Base-by-base conservation (phyloP, 805 yeast species). In the Candida orba region DNA sequence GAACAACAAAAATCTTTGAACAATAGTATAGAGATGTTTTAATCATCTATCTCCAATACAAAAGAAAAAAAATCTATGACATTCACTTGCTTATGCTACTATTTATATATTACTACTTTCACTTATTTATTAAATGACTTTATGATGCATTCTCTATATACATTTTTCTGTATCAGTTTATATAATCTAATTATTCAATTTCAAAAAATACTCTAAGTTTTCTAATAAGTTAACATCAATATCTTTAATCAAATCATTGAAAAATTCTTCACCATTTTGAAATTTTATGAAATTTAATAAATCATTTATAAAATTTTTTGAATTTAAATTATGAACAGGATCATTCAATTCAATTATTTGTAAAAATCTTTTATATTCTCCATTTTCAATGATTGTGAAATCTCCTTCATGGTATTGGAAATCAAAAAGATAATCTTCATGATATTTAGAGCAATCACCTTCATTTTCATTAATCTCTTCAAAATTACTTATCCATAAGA, bases 401-500 rank as follows among this genome's bases (percentile, higher is more conserved):
- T 58, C 57, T n/a, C 40, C 27, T 18, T 52, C 53, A 40, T 46
- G 44, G 38, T 54, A 58, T 14, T 44, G 43, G 18, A 64, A 58
- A 31, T 58, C 63, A 34, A 48, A 53, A 3, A 60, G 51, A 50
- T 68, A 69, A 46, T 71, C 66, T 14, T 65, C 60, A 51, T 76
- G 80, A 49, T 77, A 78, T 23, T 63, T 67, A 27, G 66, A 71
- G 52, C 79, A 73, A 51, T 81, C 84, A 4, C 87, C 88, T 29
- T 60, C 57, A 10, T 60, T 48, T 57, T 90, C 97, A 44, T 79
- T 75, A 13, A 84, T 71, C 56, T 88, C 95, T 53, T 90, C 96
- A 39, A 86, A 58, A 46, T 83, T 70, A 40, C 73, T 66, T 4
- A 70, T 63, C 77, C 78, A 73, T 7, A 72, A 50, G 3, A 68